Evolutionary conservation across 73 alveolate genomes (phyloP), one percentile per base, ranked within the genome.

Genomic region (Tetrahymena borealis): DNA sequence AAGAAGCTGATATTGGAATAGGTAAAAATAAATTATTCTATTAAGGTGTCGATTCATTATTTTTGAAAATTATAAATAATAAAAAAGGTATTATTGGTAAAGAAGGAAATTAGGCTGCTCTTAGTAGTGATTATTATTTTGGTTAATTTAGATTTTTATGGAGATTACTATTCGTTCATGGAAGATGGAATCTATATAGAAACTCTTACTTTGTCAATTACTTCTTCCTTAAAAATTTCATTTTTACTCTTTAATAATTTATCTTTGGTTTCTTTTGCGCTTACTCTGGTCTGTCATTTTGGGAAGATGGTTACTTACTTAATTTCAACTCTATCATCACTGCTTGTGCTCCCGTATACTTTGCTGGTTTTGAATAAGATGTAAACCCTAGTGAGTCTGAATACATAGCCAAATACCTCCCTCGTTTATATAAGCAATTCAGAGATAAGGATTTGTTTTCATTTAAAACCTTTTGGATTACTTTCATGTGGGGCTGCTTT

Each of bases 101-200:
- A 91, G 99, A 98, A 94, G 99, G 99, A 7, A 98, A 98, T 98
- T 93, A 98, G 85, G 99, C 99, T 24, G 99, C 98, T 16, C 98
- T 98, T 95, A 91, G 98, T 35, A 94, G 99, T 16, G 99, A 98
- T 94, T 98, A 96, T 96, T 99, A 99, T 20, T 93, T 98, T 31
- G 99, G 99, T 28, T 98, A 98, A 91, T 98, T 98, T 96, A 94
- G 95, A 93, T 96, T 92, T 91, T 92, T 98, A 60, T 97, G 99
- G 98, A 94, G 98, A 91, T 93, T 98, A 90, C 94, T 98, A 36
- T 93, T 98, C 77, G 94, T 92, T 78, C 99, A 98, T 93, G 99
- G 99, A 37, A 97, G 99, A 78, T 93, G 93, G 95, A 97, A 97
- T 97, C 96, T 98, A 91, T 41, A 97, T 28, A 78, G 99, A 90